phyloP scores from a whole-genome alignment of 2,329 filamentous ascomycete genomes.

The Achaetomium macrosporum region DNA sequence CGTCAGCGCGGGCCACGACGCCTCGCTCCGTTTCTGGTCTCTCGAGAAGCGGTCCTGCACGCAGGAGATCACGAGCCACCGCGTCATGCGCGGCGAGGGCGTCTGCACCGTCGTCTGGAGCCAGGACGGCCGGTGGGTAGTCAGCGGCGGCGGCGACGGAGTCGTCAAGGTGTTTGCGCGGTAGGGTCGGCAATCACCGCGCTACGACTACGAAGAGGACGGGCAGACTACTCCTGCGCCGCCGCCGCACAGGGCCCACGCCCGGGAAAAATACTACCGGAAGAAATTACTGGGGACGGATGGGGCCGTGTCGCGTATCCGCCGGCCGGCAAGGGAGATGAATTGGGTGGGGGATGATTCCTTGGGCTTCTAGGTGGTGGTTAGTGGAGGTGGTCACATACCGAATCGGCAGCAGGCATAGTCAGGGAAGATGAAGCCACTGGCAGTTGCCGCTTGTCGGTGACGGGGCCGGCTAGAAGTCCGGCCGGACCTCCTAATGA shows the following conservation, averaged over 20 bases:
- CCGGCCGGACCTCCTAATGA: background rate
- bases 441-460: background rate
- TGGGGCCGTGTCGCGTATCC: background rate
- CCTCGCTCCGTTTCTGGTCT: constrained; percentile 93
- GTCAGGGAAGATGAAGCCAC: too few relatives aligned
- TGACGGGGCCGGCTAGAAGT: background rate
- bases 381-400: too few relatives aligned
- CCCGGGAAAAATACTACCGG: background rate
- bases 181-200: constrained; percentile 27
- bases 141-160: constrained; percentile 90
- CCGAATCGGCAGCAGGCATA: too few relatives aligned
- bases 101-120: constrained; percentile 95
- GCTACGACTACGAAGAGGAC: background rate
- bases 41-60: constrained; percentile 92
- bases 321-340: background rate
- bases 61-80: constrained; percentile 89
- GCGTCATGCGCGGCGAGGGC: constrained; percentile 92
- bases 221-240: background rate
- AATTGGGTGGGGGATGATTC: constrained; percentile 10
- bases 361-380: background rate
- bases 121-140: constrained; percentile 88
- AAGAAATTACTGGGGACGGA: too few relatives aligned
- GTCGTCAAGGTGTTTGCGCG: constrained; percentile 86
- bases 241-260: background rate
- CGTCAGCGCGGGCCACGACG: constrained; percentile 93